Conservation (phyloP, 352 stramenopile genomes). For the Phytophthora fragariaefolia region DNA sequence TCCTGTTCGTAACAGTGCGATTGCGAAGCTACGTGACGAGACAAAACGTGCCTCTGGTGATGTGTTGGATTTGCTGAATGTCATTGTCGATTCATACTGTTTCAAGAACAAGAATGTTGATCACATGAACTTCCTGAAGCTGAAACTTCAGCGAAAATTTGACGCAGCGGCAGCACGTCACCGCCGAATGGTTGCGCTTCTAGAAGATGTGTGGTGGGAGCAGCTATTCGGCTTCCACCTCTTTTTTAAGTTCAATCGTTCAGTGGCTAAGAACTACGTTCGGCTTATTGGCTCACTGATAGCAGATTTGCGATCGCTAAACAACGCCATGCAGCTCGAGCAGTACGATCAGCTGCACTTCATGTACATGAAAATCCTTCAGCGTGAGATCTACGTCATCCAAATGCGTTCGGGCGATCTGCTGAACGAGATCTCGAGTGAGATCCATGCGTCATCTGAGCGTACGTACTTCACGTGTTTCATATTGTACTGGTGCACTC, state of each 20-base stretch:
- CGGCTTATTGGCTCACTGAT: conserved; percentile 69
- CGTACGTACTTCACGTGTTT: conserved; percentile 33
- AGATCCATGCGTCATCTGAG: conserved; percentile 59
- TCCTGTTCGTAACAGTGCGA: conserved; percentile 68
- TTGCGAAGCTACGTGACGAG: conserved; percentile 57
- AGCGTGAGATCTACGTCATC: conserved; percentile 85
- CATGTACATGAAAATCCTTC: conserved; percentile 78
- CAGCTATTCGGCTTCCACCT: conserved; percentile 76
- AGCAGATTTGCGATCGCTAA: conserved; percentile 68
- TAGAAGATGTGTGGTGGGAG: conserved; percentile 86
- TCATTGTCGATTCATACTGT: conserved; percentile 87
- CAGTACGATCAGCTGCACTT: conserved; percentile 78
- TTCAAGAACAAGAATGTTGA: conserved; percentile 90
- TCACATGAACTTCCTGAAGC: conserved; percentile 81
- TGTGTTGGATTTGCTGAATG: conserved; percentile 76
- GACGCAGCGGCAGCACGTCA: conserved; percentile 54
- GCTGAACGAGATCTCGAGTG: conserved; percentile 70
- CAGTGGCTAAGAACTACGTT: conserved; percentile 74
- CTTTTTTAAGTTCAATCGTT: conserved; percentile 75
- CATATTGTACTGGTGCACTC: not conserved
- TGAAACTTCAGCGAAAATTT: conserved; percentile 82
- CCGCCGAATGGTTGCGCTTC: conserved; percentile 59
- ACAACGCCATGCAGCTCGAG: conserved; percentile 83
- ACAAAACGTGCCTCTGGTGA: conserved; percentile 55
- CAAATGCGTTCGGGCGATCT: conserved; percentile 70